Evolutionary conservation across 2,329 filamentous ascomycete genomes (phyloP), one percentile per base, ranked within the genome.

Genomic region (Hirsutella thompsonii): DNA sequence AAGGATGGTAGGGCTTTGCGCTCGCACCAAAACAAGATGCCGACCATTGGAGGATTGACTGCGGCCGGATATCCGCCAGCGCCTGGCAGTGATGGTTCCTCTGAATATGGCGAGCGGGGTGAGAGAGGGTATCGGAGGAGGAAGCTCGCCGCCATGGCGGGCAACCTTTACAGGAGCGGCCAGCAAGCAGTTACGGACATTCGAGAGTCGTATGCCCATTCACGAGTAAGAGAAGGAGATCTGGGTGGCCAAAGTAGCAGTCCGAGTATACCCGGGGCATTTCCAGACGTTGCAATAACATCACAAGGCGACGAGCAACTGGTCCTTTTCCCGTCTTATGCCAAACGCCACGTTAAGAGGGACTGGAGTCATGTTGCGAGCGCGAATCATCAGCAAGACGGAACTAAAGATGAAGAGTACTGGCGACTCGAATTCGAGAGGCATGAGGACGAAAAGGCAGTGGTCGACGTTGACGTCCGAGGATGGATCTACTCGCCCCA

Each of bases 401-500:
- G 63, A 4, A 5, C 2, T 26, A 70, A 68, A 36, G 79, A 87
- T 47, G 73, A 78, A 36, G 79, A 87, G 32, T 89, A 83, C 57
- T 90, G 83, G 81, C 75, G 73, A 34, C 67, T 76, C 41, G 79
- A 90, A 53, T 94, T 85, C 83, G 78, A 89, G 43, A 74, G 74
- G 45, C 74, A 81, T 40, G 83, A 94, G 57, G 81, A 90, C 44
- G 80, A 88, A 52, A 83, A 83, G 57, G 87, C 89, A 0, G 69
- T 95, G 4, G 84, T 95, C 1, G 90, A 96, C 55, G 86, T 96
- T 5, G 90, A 98, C 57, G 86, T 98, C 20, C 75, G 90, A 50
- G 92, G 92, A 13, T 98, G 93, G 92, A 76, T 96, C 39, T 98
- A 94, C 59, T 78, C 79, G 32, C 90, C 90, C 16, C 85, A 90